Percentiles rank a stretch among this genome's conserved stretches.
Conservation (phyloP, 331 rosid genomes). For the Arachis monticola region DNA sequence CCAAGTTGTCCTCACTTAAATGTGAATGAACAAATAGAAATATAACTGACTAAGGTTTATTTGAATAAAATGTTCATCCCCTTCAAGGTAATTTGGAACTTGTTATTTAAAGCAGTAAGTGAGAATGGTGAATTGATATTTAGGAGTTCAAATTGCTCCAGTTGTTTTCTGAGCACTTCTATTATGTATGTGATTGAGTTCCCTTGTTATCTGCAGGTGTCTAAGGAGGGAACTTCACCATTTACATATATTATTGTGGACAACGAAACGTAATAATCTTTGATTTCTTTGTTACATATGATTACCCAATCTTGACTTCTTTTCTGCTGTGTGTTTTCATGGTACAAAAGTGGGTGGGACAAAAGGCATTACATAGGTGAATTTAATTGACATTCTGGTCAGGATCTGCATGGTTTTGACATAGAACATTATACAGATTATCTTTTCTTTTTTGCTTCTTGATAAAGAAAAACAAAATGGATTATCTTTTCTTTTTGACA, state of each 20-base stretch:
- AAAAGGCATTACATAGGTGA: constrained; percentile 24
- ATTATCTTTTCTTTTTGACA: not conserved
- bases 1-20: constrained; percentile 3
- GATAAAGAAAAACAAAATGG: too few relatives aligned
- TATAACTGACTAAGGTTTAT: not conserved
- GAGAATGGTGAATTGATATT: constrained; percentile 23
- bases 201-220: constrained; percentile 63
- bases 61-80: not conserved
- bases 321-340: constrained; percentile 9
- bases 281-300: constrained; percentile 7
- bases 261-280: constrained; percentile 50
- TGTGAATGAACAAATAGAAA: constrained; percentile 3
- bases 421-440: too few relatives aligned
- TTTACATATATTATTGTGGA: constrained; percentile 77
- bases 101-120: constrained; percentile 25
- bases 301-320: constrained; percentile 30
- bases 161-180: constrained; percentile 12
- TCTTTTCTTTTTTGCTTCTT: too few relatives aligned
- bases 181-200: constrained; percentile 18
- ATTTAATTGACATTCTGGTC: constrained; percentile 24
- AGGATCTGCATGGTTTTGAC: constrained; percentile 1
- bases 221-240: constrained; percentile 82
- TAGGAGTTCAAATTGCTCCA: not conserved
- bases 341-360: not conserved
- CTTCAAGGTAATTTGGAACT: not conserved